Percentiles rank a stretch among this genome's conserved stretches.
These are phyloP conservation scores for Lagerstroemia speciosa DNA, from an alignment of 345 rosid genomes.

Conservation along the genomic window DNA sequence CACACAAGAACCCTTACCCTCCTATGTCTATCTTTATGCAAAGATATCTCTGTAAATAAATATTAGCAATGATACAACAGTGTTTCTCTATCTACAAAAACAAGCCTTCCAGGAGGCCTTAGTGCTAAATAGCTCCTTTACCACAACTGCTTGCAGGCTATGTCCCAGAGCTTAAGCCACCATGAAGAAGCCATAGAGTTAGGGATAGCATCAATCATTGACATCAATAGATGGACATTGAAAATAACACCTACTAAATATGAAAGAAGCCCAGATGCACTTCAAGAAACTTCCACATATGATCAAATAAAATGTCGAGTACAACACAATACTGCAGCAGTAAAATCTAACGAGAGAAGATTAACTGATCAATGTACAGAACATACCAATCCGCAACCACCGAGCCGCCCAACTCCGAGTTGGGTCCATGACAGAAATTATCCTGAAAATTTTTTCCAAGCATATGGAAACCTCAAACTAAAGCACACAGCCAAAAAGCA, in stretches of 20 bases:
- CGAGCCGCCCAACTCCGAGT: slow-evolving; percentile 95
- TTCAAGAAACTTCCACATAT: not conserved
- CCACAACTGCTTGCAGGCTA: not conserved
- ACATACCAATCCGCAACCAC: slow-evolving; percentile 86
- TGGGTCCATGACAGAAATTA: slow-evolving; percentile 95
- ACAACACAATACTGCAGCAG: not conserved
- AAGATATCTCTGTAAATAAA: not conserved
- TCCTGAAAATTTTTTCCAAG: slow-evolving; percentile 28
- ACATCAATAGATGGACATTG: not conserved
- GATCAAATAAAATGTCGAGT: not conserved
- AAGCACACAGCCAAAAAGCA: not conserved
- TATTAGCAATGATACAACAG: not conserved
- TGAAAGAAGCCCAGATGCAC: not conserved
- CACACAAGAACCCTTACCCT: not conserved
- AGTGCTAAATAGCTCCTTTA: not conserved
- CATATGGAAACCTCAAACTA: not conserved
- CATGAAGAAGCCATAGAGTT: not conserved
- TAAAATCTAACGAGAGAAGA: not conserved
- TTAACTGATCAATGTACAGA: not conserved
- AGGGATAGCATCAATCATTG: not conserved
- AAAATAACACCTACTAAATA: not conserved
- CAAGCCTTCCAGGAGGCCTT: not conserved
- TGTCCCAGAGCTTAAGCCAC: not conserved
- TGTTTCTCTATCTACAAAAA: not conserved
- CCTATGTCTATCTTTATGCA: not conserved